phyloP scores from a whole-genome alignment of 208 protist species.

The Crithidia bombi region DNA sequence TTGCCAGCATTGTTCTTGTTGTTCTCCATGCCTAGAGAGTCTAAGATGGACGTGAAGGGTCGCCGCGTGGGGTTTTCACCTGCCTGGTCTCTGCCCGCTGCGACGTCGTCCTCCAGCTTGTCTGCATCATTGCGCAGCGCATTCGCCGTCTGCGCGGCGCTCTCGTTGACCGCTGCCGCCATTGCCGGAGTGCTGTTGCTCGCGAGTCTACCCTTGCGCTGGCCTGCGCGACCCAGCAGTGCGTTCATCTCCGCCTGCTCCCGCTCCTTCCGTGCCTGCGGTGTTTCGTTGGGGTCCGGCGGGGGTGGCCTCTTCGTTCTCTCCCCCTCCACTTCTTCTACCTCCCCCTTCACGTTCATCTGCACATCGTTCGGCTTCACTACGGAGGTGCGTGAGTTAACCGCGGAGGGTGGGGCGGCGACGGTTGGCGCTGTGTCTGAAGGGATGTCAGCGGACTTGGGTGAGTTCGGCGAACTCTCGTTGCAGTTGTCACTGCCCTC shows the following conservation, averaged over 20 bases:
- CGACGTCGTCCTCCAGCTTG: neutral
- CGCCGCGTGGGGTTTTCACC: neutral
- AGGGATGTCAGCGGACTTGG: neutral
- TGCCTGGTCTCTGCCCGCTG: neutral
- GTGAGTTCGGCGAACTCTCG: neutral
- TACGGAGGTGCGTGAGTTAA: neutral
- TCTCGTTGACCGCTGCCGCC: neutral
- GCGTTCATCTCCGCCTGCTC: conserved; percentile 34
- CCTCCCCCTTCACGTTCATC: neutral
- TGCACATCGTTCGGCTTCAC: neutral
- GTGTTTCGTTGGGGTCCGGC: conserved; percentile 13
- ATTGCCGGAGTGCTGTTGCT: neutral
- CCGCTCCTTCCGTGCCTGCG: conserved; percentile 13
- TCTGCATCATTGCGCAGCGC: neutral
- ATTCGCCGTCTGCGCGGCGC: neutral
- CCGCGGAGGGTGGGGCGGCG: neutral
- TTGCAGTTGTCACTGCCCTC: conserved; percentile 6
- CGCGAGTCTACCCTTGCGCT: neutral
- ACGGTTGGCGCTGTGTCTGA: neutral
- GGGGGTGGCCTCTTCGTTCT: neutral
- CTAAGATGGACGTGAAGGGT: neutral
- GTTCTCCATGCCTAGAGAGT: neutral
- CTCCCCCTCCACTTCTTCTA: too few species aligned
- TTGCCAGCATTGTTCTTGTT: neutral
- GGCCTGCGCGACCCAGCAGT: conserved; percentile 10